Percentiles rank a stretch among this genome's conserved stretches.
Evolutionary conservation across 2,329 filamentous ascomycete species (phyloP).

Genomic region (Pyrenophora tritici-repentis): DNA sequence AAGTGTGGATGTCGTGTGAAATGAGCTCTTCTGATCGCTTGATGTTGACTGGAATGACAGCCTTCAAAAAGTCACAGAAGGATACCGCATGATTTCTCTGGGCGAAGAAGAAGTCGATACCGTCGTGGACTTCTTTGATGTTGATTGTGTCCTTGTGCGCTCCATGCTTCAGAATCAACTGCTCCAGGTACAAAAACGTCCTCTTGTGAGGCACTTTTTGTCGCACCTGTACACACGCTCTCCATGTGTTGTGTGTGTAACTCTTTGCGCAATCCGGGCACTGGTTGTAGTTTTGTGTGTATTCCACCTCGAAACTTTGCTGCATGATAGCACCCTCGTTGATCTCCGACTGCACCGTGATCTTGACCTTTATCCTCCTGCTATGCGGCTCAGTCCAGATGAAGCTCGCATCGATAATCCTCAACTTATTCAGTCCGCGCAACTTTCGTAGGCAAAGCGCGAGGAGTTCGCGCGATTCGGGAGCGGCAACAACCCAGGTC

Average conservation of each 20-base stretch:
- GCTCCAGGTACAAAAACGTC: constrained; percentile 81
- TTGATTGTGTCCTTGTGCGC: constrained; percentile 87
- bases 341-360: constrained; percentile 82
- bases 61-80: constrained; percentile 87
- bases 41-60: constrained; percentile 75
- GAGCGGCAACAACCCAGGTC: constrained; percentile 82
- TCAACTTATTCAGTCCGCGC: constrained; percentile 81
- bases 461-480: constrained; percentile 89
- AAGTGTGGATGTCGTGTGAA: constrained; percentile 89
- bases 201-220: constrained; percentile 98
- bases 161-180: constrained; percentile 91
- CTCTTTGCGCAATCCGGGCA: constrained; percentile 88
- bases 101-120: constrained; percentile 94
- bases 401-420: constrained; percentile 94
- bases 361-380: constrained; percentile 87
- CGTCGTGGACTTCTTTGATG: constrained; percentile 95
- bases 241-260: constrained; percentile 95
- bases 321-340: constrained; percentile 75
- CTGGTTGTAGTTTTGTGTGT: constrained; percentile 87
- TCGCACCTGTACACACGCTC: constrained; percentile 89
- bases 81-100: constrained; percentile 89
- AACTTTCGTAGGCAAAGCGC: constrained; percentile 90
- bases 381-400: constrained; percentile 99
- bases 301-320: constrained; percentile 94
- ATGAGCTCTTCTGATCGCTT: constrained; percentile 94